A percentile compares a stretch with the other conserved stretches of the same genome.
phyloP scores from a whole-genome alignment of 2,329 filamentous ascomycete genomes.

The Aspergillus japonicus region DNA sequence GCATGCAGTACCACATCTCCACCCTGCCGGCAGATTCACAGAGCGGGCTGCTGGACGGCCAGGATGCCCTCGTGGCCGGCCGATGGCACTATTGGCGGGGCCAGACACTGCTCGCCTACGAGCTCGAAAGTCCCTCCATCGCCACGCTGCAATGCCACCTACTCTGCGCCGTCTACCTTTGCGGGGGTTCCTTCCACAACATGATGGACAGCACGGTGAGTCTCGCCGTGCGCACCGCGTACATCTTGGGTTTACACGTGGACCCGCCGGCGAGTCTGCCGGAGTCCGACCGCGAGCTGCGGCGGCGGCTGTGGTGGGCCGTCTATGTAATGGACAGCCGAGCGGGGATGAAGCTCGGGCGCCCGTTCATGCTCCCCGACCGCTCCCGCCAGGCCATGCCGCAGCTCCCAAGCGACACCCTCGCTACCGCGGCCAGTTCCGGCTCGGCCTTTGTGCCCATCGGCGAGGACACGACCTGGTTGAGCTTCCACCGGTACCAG shows the following conservation, averaged over 20 bases:
- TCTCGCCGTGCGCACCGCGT: not conserved
- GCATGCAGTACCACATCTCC: slow-evolving; percentile 22
- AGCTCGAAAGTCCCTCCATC: slow-evolving; percentile 4
- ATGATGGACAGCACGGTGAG: slow-evolving; percentile 3
- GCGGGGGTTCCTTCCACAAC: slow-evolving; percentile 6
- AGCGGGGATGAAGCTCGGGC: slow-evolving; percentile 21
- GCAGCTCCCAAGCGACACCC: slow-evolving; percentile 12
- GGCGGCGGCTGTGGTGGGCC: slow-evolving; percentile 6
- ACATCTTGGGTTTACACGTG: slow-evolving; percentile 3
- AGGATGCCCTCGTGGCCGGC: slow-evolving; percentile 2
- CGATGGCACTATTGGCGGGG: slow-evolving; percentile 9
- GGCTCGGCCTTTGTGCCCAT: slow-evolving; percentile 18
- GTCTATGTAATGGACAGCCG: slow-evolving; percentile 15
- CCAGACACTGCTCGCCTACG: slow-evolving; percentile 3
- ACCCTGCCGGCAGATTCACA: not conserved
- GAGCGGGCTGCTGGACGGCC: not conserved
- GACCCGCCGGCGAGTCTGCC: slow-evolving; percentile 2
- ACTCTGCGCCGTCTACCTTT: slow-evolving; percentile 5
- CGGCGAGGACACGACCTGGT: slow-evolving; percentile 16
- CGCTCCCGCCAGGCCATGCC: not conserved
- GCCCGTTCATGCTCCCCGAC: slow-evolving; percentile 11
- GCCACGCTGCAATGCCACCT: slow-evolving; percentile 9
- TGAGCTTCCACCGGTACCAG: slow-evolving; percentile 18
- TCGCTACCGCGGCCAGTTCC: slow-evolving; percentile 10
- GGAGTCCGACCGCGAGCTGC: not conserved